A percentile compares a stretch with the other conserved stretches of the same genome.
phyloP scores from a whole-genome alignment of 345 rosid species.

The Salix purpurea region DNA sequence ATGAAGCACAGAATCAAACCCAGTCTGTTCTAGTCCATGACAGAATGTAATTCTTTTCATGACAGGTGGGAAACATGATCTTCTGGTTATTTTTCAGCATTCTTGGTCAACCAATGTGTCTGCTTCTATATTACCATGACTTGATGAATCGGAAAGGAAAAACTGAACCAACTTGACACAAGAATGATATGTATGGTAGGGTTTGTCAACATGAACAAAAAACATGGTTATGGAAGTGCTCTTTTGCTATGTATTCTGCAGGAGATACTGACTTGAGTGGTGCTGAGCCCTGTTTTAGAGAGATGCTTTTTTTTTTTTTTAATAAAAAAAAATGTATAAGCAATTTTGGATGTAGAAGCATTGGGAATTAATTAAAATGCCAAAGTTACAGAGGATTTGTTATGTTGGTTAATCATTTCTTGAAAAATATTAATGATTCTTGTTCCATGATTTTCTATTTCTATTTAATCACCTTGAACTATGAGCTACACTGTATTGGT shows the following conservation, averaged over 20 bases:
- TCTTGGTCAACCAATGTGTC: slow-evolving; percentile 94
- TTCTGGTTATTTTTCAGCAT: slow-evolving; percentile 96
- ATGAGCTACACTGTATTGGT: no score
- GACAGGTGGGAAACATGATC: slow-evolving; percentile 90
- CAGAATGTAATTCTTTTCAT: neutral
- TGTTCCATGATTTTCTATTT: neutral
- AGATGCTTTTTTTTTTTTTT: no score
- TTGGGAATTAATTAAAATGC: neutral
- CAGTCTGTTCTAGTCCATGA: neutral
- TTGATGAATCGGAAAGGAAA: slow-evolving; percentile 75
- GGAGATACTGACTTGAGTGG: neutral
- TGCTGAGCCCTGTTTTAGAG: neutral
- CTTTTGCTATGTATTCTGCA: neutral
- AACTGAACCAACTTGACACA: slow-evolving; percentile 10
- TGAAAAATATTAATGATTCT: neutral
- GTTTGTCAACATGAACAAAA: neutral
- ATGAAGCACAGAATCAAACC: neutral
- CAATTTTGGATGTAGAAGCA: slow-evolving; percentile 6
- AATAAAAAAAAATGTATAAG: neutral
- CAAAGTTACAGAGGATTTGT: neutral
- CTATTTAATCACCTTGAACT: no score
- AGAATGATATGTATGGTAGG: neutral
- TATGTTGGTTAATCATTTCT: neutral
- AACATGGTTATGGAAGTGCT: neutral
- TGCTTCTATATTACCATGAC: slow-evolving; percentile 91